Conservation (phyloP, 2,329 filamentous ascomycete genomes). For the Calonectria henricotiae region DNA sequence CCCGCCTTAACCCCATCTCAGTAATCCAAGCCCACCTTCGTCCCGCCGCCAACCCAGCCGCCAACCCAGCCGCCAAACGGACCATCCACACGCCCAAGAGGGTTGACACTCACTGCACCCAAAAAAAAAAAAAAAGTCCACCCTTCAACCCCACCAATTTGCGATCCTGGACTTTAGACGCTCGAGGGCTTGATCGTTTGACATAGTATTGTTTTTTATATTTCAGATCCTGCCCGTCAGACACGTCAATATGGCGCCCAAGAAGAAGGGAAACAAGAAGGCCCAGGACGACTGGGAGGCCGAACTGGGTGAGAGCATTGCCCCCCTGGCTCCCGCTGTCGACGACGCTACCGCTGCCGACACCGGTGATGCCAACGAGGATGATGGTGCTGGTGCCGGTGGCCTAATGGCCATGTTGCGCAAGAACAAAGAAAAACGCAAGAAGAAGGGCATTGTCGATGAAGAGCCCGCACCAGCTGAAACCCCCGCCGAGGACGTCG, state of each 20-base stretch:
- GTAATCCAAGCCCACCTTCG: constrained; percentile 33
- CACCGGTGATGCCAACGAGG: constrained; percentile 66
- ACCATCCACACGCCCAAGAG: constrained; percentile 32
- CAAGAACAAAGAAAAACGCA: constrained; percentile 89
- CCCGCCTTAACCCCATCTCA: constrained; percentile 32
- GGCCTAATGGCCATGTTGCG: constrained; percentile 86
- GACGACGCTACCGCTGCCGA: constrained; percentile 66
- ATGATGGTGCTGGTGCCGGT: constrained; percentile 72
- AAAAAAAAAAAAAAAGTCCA: constrained; percentile 40
- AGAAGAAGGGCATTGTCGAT: constrained; percentile 86
- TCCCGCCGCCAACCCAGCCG: constrained; percentile 29
- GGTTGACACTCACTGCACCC: constrained; percentile 19
- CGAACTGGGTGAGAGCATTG: constrained; percentile 85
- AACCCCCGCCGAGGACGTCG: constrained; percentile 76
- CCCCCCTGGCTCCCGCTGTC: constrained; percentile 69
- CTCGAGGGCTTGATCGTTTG: constrained; percentile 29
- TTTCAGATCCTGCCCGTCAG: constrained; percentile 36
- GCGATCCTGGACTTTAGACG: constrained; percentile 43
- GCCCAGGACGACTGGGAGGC: constrained; percentile 95
- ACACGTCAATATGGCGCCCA: constrained; percentile 82
- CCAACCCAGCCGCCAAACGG: constrained; percentile 26
- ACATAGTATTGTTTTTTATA: constrained; percentile 43
- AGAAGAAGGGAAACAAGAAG: constrained; percentile 92
- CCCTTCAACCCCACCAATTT: constrained; percentile 37
- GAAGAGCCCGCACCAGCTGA: constrained; percentile 65